These are phyloP conservation scores for Chalciporus sphaerocephalus DNA, from an alignment of 768 basidiomycete species.

Conservation along the genomic window DNA sequence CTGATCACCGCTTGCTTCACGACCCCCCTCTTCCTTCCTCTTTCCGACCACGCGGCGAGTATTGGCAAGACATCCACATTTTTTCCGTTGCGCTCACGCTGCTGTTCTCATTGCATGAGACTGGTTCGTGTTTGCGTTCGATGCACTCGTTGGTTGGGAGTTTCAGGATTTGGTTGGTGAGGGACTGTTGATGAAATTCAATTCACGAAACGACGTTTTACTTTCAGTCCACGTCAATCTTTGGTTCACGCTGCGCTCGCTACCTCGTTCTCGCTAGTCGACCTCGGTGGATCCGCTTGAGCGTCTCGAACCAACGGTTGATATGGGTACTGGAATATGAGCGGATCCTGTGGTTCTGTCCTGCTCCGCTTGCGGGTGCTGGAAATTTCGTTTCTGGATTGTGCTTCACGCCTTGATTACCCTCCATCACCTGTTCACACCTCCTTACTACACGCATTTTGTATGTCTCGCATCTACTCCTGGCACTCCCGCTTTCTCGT, in stretches of 20 bases:
- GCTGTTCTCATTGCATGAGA: slow-evolving; percentile 35
- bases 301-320: slow-evolving; percentile 16
- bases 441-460: slow-evolving; percentile 8
- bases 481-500: slow-evolving; percentile 20
- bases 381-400: slow-evolving; percentile 14
- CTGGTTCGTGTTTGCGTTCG: slow-evolving; percentile 17
- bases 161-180: slow-evolving; percentile 26
- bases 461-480: slow-evolving; percentile 12
- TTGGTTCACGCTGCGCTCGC: slow-evolving; percentile 21
- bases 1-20: slow-evolving; percentile 45
- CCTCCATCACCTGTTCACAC: slow-evolving; percentile 15
- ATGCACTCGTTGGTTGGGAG: slow-evolving; percentile 24
- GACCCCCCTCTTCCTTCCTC: slow-evolving; percentile 9
- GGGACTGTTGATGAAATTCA: slow-evolving; percentile 20
- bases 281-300: slow-evolving; percentile 23
- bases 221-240: slow-evolving; percentile 1
- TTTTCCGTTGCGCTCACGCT: slow-evolving; percentile 21
- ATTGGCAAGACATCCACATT: slow-evolving; percentile 25
- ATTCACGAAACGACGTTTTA: slow-evolving; percentile 14
- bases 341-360: slow-evolving; percentile 8
- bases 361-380: slow-evolving; percentile 27
- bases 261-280: slow-evolving; percentile 38
- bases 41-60: slow-evolving; percentile 19
- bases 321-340: slow-evolving; percentile 10
- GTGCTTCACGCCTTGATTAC: slow-evolving; percentile 23